Conservation (phyloP, 495 filamentous ascomycete species). For the Podospora appendiculata region DNA sequence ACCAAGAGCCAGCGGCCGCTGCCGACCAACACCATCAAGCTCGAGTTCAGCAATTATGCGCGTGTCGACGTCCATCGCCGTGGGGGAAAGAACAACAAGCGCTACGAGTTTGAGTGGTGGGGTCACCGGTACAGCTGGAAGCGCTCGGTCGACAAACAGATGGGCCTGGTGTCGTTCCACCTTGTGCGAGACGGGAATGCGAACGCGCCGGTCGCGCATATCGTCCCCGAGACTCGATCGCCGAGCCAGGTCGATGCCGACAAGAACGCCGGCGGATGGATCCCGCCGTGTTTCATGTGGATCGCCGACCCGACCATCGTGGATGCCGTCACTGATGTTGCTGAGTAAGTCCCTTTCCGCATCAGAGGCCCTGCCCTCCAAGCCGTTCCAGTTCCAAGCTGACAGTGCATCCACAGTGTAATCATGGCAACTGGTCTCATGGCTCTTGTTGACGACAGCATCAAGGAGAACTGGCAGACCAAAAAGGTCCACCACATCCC, state of each 20-base stretch:
- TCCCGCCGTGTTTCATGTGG: constrained; percentile 84
- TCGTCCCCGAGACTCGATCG: constrained; percentile 73
- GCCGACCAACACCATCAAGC: constrained; percentile 66
- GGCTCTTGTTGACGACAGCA: constrained; percentile 85
- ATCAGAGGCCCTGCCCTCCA: too few species aligned
- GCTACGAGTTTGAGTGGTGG: constrained; percentile 92
- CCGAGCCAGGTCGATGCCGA: constrained; percentile 65
- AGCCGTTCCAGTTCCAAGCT: background rate
- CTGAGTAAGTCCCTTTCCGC: constrained; percentile 66
- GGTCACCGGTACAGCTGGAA: constrained; percentile 80
- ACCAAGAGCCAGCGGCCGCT: constrained; percentile 31
- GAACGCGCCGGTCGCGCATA: constrained; percentile 63
- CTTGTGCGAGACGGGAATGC: constrained; percentile 59
- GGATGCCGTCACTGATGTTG: constrained; percentile 65
- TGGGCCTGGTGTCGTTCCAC: constrained; percentile 62
- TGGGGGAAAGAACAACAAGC: constrained; percentile 61
- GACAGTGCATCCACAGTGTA: constrained; percentile 45
- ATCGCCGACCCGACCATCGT: constrained; percentile 67
- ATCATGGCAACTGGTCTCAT: constrained; percentile 87
- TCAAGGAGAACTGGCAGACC: constrained; percentile 24
- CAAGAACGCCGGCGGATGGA: constrained; percentile 75
- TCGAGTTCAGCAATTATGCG: constrained; percentile 97
- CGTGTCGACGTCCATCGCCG: constrained; percentile 75
- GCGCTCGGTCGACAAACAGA: constrained; percentile 55
- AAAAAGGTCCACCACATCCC: constrained; percentile 40